These are phyloP conservation scores for Rhipidocladum racemiflorum DNA, from an alignment of 176 grass and related monocot genomes.

Conservation along the genomic window DNA sequence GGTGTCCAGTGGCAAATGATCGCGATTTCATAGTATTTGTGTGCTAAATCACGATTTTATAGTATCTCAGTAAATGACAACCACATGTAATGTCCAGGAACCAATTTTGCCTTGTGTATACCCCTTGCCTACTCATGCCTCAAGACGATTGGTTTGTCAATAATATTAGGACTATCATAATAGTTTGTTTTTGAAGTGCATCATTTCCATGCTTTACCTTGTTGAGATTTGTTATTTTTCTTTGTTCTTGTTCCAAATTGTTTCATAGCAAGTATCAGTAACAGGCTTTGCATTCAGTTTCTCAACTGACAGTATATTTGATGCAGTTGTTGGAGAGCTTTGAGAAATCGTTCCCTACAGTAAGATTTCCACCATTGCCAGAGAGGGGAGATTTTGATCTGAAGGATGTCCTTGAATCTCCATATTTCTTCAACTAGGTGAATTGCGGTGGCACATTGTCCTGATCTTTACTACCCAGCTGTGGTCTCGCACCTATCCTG, in stretches of 20 bases:
- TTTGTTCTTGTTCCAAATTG: background rate
- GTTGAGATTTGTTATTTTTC: background rate
- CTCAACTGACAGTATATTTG: conserved; percentile 21
- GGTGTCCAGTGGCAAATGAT: too few species aligned
- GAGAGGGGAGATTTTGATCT: conserved; percentile 89
- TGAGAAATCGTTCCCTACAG: conserved; percentile 65
- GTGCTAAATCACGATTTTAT: too few species aligned
- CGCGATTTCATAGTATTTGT: too few species aligned
- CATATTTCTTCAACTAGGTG: conserved; percentile 89
- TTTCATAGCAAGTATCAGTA: background rate
- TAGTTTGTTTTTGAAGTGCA: background rate
- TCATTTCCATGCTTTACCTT: background rate
- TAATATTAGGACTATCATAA: too few species aligned
- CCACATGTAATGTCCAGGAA: too few species aligned
- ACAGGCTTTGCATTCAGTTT: conserved; percentile 1
- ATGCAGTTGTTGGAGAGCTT: conserved; percentile 83
- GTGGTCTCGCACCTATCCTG: background rate
- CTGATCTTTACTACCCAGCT: background rate
- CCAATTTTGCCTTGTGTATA: too few species aligned
- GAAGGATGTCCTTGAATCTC: conserved; percentile 72
- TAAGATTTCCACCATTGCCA: conserved; percentile 72
- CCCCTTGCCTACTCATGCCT: too few species aligned
- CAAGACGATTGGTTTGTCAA: too few species aligned
- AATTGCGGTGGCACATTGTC: background rate
- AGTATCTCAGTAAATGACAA: too few species aligned